Base-by-base conservation (phyloP, 140 eudicot genomes). In the Bidens hawaiensis region DNA sequence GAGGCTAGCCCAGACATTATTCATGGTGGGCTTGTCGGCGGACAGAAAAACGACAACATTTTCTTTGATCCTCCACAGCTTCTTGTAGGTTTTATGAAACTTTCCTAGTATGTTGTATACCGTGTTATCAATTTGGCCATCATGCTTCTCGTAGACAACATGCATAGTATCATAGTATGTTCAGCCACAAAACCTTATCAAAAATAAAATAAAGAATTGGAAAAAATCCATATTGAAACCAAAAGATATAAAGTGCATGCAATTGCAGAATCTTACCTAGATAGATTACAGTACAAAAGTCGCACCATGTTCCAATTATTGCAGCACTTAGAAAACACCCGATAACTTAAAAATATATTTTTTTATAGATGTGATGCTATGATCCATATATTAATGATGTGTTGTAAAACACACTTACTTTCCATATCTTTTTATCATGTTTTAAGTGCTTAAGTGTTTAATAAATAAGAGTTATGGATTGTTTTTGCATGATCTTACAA, bases 21-120 rank as follows among this genome's bases (percentile, higher is more conserved):
- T 49, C 45, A 83, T 4, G 99, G 99, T 34, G 95, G 70, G n/a
- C 85, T 93, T 4, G 94, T 93, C 10, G 99, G 99, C 21, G 99
- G 99, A 17, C 99, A 79, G 74, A 69, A 18, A 6, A 76, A 78
- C 5, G 99, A 93, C 26, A 79, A 81, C 6, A 88, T 78, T 59
- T 25, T 46, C 10, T 95, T 88, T 52, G 88, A 81, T 59, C 84
- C 15, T 51, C 83, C 23, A 83, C 49, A 91, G 74, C 69, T 84
- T 80, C 38, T 71, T 76, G 55, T 82, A 91, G 53, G 75, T 74
- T 65, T 75, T 76, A 61, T 76, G 86, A 73, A 85, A 10, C 71
- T 75, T 64, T 43, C 64, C 83, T 2, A 87, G 73, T 18, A 61
- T 53, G 40, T 69, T 64, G 64, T 69, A 71, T n/a, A 80, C 84